Evolutionary conservation across 805 yeast species (phyloP), one percentile per base, ranked within the genome.

Genomic region (Barnettozyma pratensis): DNA sequence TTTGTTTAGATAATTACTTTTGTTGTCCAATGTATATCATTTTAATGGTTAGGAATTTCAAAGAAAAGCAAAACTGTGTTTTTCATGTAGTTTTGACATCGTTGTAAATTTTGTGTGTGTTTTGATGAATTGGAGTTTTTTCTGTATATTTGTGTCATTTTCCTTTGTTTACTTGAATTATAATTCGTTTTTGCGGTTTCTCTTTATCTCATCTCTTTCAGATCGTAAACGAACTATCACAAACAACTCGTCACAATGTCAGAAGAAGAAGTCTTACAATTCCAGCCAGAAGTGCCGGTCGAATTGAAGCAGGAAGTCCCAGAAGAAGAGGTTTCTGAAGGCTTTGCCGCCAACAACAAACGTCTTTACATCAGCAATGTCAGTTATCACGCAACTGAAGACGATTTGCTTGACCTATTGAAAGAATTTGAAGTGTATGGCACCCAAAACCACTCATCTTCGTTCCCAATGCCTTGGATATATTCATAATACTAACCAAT

Each of bases 341-440:
- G 36, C 14, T 35, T 37, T 42, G 37, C 40, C 37, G 49, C 48
- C 51, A 45, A 46, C 42, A 46, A 60, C 26, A 65, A 57, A 41
- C 73, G 83, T 44, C 70, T 82, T 32, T 77, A 76, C 53, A 66
- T 83, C 48, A 74, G 77, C 49, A 83, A 83, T 61, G 69, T 83
- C 48, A 73, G 75, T 48, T 78, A 67, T 61, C 58, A 66, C 12
- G 70, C 83, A 10, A 71, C 79, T n/a, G 84, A 79, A 56, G 71
- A 68, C 4, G 83, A 79, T 40, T 67, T 83, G 39, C 61, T 59
- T 37, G 73, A 68, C 11, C 68, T 72, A 45, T 67, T 82, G 42
- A 64, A 63, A 39, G 74, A 65, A 1, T 77, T 65, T 56, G 65
- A 72, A 4, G 76, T 76, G 82, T 77, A 68, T 44, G 79, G 11